Evolutionary conservation across 2,329 filamentous ascomycete species (phyloP), one percentile per base, ranked within the genome.

Genomic region (Verticillium nubilum): DNA sequence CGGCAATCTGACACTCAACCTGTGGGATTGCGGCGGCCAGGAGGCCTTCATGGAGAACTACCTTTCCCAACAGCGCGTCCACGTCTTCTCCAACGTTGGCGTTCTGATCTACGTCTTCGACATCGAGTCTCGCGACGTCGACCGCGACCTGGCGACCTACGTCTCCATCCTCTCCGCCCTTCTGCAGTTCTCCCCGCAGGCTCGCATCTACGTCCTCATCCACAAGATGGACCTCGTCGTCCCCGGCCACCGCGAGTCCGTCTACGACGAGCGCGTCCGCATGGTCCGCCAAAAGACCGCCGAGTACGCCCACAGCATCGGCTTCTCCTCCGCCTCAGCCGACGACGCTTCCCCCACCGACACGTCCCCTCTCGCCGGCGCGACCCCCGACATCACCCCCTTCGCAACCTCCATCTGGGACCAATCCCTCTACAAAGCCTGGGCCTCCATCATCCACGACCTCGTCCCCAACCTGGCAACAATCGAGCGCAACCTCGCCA

Each of bases 71-170:
- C 95, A 98, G 77, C 91, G 95, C 61, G 88, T 92, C 59, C 95
- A 98, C 76, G 94, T 99, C 74, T 99, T 99, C 78, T 92, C 89
- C 70, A 94, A 95, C 72, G 95, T 97, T 62, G 94, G 93, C 56
- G 95, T 98, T 57, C 85, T 99, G 60, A 98, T 99, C 75, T 99
- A 99, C 79, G 95, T 99, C 74, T 99, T 99, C 77, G 95, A 99
- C 73, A 96, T 98, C 66, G 95, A 98, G 74, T 96, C 91, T 19
- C 89, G 92, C 71, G 95, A 98, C 73, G 92, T 97, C 68, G 91
- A 95, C 63, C 89, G 92, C 67, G 95, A 99, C 73, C 86, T 98
- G 57, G 87, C 94, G 60, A 97, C 92, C 60, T 99, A 98, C 79
- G 87, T 89, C 57, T 89, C 91, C 65, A 95, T 98, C 72, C 91